Base-by-base conservation (phyloP, 352 stramenopile genomes). In the Phytophthora quininea region DNA sequence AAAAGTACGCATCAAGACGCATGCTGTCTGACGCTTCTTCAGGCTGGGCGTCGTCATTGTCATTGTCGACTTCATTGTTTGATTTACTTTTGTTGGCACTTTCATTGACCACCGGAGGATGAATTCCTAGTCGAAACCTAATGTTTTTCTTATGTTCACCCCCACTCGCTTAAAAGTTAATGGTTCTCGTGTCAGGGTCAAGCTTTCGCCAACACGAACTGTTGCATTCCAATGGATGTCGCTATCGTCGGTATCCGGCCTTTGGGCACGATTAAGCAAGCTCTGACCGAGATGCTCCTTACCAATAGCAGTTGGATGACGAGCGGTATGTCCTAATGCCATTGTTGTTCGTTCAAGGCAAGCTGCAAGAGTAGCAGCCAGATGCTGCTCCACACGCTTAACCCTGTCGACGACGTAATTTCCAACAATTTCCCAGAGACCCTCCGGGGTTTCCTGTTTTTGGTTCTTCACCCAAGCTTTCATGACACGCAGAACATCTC, bases 401-500 rank as follows among this genome's bases (percentile, higher is more conserved):
- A 78, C 31, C 33, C 58, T n/a, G 6, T 57, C 52, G 31, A 70
- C 40, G 1, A 65, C 58, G 14, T 33, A 42, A 19, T 52, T 52
- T 14, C 73, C 75, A 35, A 80, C 27, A 29, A 52, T 55, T 47
- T 87, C 66, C 82, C 82, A 91, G 1, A 74, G 56, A 11, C 73
- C 49, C 8, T 71, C 65, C 15, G 73, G 58, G 42, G 73, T 74
- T n/a, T 76, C 69, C 30, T 48, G 55, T 33, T 52, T 51, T 30
- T 40, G 56, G 24, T 54, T 59, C 33, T 69, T 32, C 12, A 83
- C 24, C 82, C 80, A 89, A 3, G 33, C 12, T 64, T 74, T 82
- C 63, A 88, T 63, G n/a, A 77, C 48, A 27, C 82, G 82, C 29
- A 87, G 43, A 30, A 89, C 61, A 31, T 91, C 79, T 31, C 76